A percentile compares a stretch with the other conserved stretches of the same genome.
These are phyloP conservation scores for Barnettozyma vustinii DNA, from an alignment of 805 yeast species.

Conservation along the genomic window DNA sequence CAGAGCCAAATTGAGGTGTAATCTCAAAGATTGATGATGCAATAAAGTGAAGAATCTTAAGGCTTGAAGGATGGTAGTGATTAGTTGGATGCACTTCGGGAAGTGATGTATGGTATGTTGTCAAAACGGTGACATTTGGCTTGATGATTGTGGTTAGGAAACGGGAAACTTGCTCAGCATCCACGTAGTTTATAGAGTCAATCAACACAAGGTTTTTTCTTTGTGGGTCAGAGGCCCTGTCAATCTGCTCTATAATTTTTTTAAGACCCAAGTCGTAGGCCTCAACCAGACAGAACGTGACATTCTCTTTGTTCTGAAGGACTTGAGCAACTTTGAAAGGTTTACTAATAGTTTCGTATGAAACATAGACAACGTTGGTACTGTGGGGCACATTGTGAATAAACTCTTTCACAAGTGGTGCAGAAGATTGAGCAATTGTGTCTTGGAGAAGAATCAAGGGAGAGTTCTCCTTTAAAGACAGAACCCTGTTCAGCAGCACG, in stretches of 20 bases:
- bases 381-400: slow-evolving; percentile 32
- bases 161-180: slow-evolving; percentile 38
- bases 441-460: slow-evolving; percentile 72
- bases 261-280: slow-evolving; percentile 29
- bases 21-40: slow-evolving; percentile 72
- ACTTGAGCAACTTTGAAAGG: slow-evolving; percentile 37
- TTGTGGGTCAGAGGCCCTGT: slow-evolving; percentile 7
- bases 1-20: slow-evolving; percentile 33
- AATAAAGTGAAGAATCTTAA: slow-evolving; percentile 55
- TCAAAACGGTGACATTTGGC: slow-evolving; percentile 41
- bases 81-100: slow-evolving; percentile 27
- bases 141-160: slow-evolving; percentile 47
- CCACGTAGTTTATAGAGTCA: slow-evolving; percentile 63
- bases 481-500: slow-evolving; percentile 61
- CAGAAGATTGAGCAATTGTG: slow-evolving; percentile 63
- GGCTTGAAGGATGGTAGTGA: slow-evolving; percentile 44
- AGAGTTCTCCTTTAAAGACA: slow-evolving; percentile 65
- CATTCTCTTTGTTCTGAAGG: slow-evolving; percentile 25
- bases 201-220: slow-evolving; percentile 45
- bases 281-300: slow-evolving; percentile 35
- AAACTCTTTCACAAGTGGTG: slow-evolving; percentile 53
- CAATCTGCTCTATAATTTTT: slow-evolving; percentile 23
- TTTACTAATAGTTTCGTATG: slow-evolving; percentile 57
- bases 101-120: slow-evolving; percentile 40
- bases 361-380: slow-evolving; percentile 45